These are phyloP conservation scores for Ordospora pajunii DNA, from an alignment of 371 early-diverging fungal genomes.

Conservation along the genomic window DNA sequence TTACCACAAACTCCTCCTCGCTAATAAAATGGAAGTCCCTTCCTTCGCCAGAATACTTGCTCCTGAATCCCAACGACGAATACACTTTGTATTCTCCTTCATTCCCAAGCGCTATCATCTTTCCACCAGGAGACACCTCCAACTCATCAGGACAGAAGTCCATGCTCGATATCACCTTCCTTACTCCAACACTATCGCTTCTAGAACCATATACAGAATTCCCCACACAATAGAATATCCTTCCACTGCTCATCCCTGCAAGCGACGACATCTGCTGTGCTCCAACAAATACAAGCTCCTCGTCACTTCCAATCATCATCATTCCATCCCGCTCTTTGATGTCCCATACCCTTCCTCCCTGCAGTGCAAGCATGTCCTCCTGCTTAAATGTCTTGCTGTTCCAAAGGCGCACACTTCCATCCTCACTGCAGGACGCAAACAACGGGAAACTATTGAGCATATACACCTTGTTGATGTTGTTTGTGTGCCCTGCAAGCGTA, in stretches of 20 bases:
- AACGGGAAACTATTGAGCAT: not conserved
- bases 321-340: conserved; percentile 13
- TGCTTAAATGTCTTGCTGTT: conserved; percentile 43
- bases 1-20: conserved; percentile 28
- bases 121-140: conserved; percentile 7
- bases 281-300: conserved; percentile 47
- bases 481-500: conserved; percentile 49
- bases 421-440: conserved; percentile 50
- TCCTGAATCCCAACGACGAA: conserved; percentile 43
- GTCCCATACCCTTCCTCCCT: conserved; percentile 53
- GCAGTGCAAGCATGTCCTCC: conserved; percentile 27
- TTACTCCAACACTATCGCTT: not conserved
- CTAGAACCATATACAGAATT: not conserved
- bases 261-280: not conserved
- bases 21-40: conserved; percentile 28
- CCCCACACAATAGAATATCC: conserved; percentile 20
- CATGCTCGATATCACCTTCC: conserved; percentile 16
- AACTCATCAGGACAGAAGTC: conserved; percentile 17
- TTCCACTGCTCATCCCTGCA: conserved; percentile 11
- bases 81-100: conserved; percentile 20
- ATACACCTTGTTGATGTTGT: conserved; percentile 50
- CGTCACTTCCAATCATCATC: conserved; percentile 55
- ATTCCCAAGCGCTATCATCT: conserved; percentile 22
- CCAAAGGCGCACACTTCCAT: conserved; percentile 51
- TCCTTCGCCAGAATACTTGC: conserved; percentile 15